Base-by-base conservation (phyloP, 2,329 filamentous ascomycete species). In the Cladosporium velox region DNA sequence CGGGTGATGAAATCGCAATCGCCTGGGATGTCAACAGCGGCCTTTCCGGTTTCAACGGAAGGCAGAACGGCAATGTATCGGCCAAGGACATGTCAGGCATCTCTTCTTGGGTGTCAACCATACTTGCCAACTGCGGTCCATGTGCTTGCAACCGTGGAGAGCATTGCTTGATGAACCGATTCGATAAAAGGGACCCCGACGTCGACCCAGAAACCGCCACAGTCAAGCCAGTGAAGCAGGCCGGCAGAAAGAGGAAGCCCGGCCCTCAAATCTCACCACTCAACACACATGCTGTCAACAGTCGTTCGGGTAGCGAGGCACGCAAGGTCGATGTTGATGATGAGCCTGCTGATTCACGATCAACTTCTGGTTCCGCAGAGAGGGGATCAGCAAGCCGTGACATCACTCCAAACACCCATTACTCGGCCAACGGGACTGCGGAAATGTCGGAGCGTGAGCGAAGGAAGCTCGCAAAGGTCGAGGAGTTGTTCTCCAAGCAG, bases 91-190 rank as follows among this genome's bases (percentile, higher is more conserved):
- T 75, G 64, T 44, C 64, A 44, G 64, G 64, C 21, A 60, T 65
- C 2, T 60, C 57, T 7, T 54, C 58, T 21, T 92, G 89, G 86
- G 86, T 92, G 7, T 84, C 88, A 61, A 85, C 84, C 49, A 88
- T 93, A 10, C 83, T 93, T 7, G 90, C 90, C 21, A 90, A 93
- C 74, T 91, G 92, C 72, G 91, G 91, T 21, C 91, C 90, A 21
- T 94, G 91, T 77, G 91, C 91, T 4, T 94, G 91, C 76, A 85
- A 90, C 65, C 74, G 75, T 4, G 73, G 73, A 26, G 75, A 73
- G 32, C 72, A 76, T 15, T 79, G 77, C 66, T 58, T 68, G 26
- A 75, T 79, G 73, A 69, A 70, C 8, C 69, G 73, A 2, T 77
- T 79, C 65, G 77, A 79, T 63, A 70, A 72, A 51, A 72, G 77